Base-by-base conservation (phyloP, 2,329 filamentous ascomycete genomes). In the Aspergillus ibericus region DNA sequence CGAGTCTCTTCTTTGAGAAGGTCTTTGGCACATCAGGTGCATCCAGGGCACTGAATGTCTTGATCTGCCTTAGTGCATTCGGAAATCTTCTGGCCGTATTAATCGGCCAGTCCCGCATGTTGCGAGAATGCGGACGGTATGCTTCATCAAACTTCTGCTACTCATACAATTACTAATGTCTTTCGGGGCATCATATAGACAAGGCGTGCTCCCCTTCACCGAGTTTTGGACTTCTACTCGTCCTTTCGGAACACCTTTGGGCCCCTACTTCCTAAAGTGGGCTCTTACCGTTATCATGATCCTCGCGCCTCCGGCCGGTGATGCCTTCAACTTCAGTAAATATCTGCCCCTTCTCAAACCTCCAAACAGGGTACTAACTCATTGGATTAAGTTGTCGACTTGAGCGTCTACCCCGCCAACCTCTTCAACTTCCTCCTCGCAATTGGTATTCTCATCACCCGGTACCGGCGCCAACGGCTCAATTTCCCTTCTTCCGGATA, bases 191-290 rank as follows among this genome's bases (percentile, higher is more conserved):
- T 16, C 3, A 13, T 32, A 29, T 27, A 82, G 83, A 59, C 85
- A 87, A 74, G 85, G 85, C 6, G 83, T 87, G 0, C 75, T 88
- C 1, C 85, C 85, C 0, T 87, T 72, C n/a, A 80, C 85, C 1
- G 70, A 72, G 1, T 84, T 88, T 60, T 89, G 86, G 85, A 85
- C 83, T 0, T 85, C 83, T 0, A 88, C 85, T 0, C 80, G 78
- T 56, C 86, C 86, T 0, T 88, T 88, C 57, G 85, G 85, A 1
- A 89, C 86, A 0, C 85, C 86, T 0, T 65, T 87, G 0, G 85
- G 84, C 0, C 85, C 85, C 0, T 87, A 87, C 59, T 53, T 80
- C 2, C 62, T 88, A 3, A 85, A 85, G 66, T 88, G 83, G 82
- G 65, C 64, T 0, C 69, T 86, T 58, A 88, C 85, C 0, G 68